Conservation (phyloP, 306 rosid genomes). For the Pterocarpus macrocarpus region DNA sequence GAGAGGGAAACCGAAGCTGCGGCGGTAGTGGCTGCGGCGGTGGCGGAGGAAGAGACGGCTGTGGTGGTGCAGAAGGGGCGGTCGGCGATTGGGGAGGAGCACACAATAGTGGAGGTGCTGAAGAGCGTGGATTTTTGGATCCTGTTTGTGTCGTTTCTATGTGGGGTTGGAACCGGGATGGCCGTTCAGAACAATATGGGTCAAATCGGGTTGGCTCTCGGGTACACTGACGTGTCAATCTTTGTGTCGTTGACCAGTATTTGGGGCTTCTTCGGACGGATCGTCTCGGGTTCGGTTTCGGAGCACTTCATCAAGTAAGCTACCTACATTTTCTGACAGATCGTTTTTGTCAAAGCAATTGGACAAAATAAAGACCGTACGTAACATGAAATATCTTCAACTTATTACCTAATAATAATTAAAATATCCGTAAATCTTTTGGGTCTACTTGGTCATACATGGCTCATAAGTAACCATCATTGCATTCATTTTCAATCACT, state of each 20-base stretch:
- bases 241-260: slow-evolving; percentile 81
- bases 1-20: slow-evolving; percentile 18
- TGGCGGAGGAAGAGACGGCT: background rate
- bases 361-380: background rate
- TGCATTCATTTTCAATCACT: background rate
- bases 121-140: slow-evolving; percentile 82
- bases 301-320: slow-evolving; percentile 84
- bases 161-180: slow-evolving; percentile 95
- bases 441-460: background rate
- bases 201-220: slow-evolving; percentile 89
- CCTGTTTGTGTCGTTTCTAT: slow-evolving; percentile 79
- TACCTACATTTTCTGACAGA: background rate
- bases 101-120: slow-evolving; percentile 70
- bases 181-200: slow-evolving; percentile 94
- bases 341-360: background rate
- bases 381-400: background rate
- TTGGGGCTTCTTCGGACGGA: slow-evolving; percentile 87
- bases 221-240: slow-evolving; percentile 79
- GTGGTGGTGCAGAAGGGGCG: slow-evolving; percentile 9
- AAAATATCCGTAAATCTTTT: background rate
- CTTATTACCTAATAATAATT: background rate
- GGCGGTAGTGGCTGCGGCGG: background rate
- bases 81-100: slow-evolving; percentile 87
- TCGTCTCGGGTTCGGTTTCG: slow-evolving; percentile 68
- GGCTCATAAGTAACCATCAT: background rate